Base-by-base conservation (phyloP, 1,284 basidiomycete species). In the Ustilago trichophora region DNA sequence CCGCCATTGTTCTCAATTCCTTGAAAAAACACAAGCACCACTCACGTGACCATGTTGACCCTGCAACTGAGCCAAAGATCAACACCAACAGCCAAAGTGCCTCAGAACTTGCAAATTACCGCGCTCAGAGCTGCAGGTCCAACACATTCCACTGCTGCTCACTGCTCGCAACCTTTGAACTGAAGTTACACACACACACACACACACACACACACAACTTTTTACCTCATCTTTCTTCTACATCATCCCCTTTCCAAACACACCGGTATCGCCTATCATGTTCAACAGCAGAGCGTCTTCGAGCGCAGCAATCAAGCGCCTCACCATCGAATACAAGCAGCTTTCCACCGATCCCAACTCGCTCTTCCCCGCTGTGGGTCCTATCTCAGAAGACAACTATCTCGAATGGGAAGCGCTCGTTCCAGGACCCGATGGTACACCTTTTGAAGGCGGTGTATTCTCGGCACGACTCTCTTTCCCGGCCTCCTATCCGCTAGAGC, bases 321-420 rank as follows among this genome's bases (percentile, higher is more conserved):
- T 81, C 33, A 78, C 70, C 41, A 77, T 81, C 51, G 79, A 81
- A 57, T 81, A 81, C 72, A 80, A 79, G 58, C 79, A 81, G 63
- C 73, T 78, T 10, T 76, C 72, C 22, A 73, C 63, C 43, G 78
- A 79, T 24, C 76, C 77, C 13, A 71, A 80, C 60, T 73, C 73
- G 38, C 75, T 81, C 43, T 76, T 81, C 54, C 74, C 65, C 13
- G 79, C 75, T 18, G 50, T 57, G 89, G 92, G 92, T 0, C 93
- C 93, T 37, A 87, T 97, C 76, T 89, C 90, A 40, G 95, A 98
- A 83, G 89, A 90, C 69, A 93, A 98, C 84, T 94, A 98, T 85
- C 92, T 98, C 82, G 90, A 90, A 67, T 99, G 96, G 96, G 96
- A 98, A 83, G 94, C 94, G 15, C 86, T 98, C 72, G 94, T 99